phyloP scores from a whole-genome alignment of 2,329 filamentous ascomycete species.

The Harringtonia lauricola region DNA sequence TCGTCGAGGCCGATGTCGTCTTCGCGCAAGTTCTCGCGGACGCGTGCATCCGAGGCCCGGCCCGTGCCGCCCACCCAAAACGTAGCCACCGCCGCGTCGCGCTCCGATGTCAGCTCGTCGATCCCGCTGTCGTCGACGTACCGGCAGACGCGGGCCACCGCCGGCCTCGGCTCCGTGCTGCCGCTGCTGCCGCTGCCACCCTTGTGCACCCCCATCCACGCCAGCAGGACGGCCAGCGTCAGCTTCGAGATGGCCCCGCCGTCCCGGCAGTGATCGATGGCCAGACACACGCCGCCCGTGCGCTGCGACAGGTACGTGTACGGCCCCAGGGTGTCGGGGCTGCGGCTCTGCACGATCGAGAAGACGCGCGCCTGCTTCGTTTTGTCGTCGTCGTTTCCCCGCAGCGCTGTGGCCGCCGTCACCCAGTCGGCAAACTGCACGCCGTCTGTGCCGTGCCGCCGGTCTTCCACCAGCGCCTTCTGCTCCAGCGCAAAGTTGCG shows the following conservation, averaged over 20 bases:
- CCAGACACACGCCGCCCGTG: constrained; percentile 29
- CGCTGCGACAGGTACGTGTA: constrained; percentile 29
- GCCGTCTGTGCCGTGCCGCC: constrained; percentile 21
- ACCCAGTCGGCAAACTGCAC: constrained; percentile 33
- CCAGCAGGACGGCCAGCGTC: constrained; percentile 28
- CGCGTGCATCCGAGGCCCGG: no score
- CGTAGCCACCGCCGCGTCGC: constrained; percentile 2
- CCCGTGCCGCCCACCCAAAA: no score
- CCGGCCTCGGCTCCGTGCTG: background rate
- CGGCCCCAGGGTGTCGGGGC: constrained; percentile 16
- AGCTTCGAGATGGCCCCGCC: constrained; percentile 25
- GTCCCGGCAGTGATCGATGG: constrained; percentile 13
- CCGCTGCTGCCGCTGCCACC: constrained; percentile 7
- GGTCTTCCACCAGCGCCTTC: constrained; percentile 5
- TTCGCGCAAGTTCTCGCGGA: no score
- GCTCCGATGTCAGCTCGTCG: constrained; percentile 7
- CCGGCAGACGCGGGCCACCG: constrained; percentile 6
- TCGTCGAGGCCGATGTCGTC: constrained; percentile 8
- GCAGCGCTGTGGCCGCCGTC: constrained; percentile 22
- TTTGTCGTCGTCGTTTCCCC: constrained; percentile 17
- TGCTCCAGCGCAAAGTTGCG: constrained; percentile 20
- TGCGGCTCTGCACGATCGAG: constrained; percentile 22
- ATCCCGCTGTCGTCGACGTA: constrained; percentile 12
- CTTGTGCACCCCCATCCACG: constrained; percentile 30
- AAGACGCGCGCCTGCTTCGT: constrained; percentile 34